Evolutionary conservation across 495 filamentous ascomycete genomes (phyloP).

Genomic region (Podospora tetraspora): DNA sequence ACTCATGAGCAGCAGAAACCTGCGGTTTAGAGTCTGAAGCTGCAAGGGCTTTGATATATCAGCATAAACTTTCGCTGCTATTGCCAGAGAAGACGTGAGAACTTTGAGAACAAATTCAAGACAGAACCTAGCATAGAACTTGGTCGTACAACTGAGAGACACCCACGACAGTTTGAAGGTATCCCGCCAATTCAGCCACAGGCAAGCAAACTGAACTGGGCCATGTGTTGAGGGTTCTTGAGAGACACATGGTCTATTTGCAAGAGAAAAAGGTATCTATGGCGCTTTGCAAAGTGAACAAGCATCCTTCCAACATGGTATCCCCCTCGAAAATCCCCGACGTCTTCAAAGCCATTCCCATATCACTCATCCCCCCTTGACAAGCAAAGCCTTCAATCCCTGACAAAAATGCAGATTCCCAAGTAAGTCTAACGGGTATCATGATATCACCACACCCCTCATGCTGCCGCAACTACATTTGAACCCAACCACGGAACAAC

Average conservation of each 20-base stretch:
- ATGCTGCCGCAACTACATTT: neutral
- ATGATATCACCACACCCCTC: slow-evolving; percentile 20
- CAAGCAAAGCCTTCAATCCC: neutral
- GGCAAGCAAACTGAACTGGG: neutral
- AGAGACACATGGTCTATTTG: neutral
- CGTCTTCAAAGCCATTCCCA: neutral
- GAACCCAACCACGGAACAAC: neutral
- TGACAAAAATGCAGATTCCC: slow-evolving; percentile 8
- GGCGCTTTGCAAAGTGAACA: neutral
- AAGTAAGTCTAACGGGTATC: slow-evolving; percentile 34
- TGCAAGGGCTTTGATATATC: too few relatives aligned
- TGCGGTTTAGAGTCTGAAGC: too few relatives aligned
- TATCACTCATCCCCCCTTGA: neutral
- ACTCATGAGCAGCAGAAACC: too few relatives aligned
- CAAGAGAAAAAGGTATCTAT: neutral
- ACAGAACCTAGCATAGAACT: too few relatives aligned
- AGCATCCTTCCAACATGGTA: neutral
- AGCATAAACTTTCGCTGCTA: too few relatives aligned
- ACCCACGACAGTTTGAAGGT: too few relatives aligned
- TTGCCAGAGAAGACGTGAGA: too few relatives aligned
- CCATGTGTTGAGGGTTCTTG: neutral
- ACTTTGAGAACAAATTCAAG: too few relatives aligned
- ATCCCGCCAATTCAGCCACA: neutral
- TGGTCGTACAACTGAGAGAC: too few relatives aligned
- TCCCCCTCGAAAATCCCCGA: neutral